A percentile compares a stretch with the other conserved stretches of the same genome.
These are phyloP conservation scores for Setaria viridis DNA, from an alignment of 202 grass and related monocot genomes.

Conservation along the genomic window DNA sequence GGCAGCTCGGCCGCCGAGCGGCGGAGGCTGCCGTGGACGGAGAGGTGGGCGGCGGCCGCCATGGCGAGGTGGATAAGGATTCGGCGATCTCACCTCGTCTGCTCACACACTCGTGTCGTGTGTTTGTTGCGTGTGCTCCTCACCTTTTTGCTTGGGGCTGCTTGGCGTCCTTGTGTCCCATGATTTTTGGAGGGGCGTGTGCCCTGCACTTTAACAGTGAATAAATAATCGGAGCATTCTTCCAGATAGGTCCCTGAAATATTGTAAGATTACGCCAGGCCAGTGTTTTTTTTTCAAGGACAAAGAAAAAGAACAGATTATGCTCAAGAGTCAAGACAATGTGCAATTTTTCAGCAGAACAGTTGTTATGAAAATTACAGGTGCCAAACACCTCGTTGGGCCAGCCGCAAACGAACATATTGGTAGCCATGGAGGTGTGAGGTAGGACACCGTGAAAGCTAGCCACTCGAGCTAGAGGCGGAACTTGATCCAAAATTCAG, in stretches of 20 bases:
- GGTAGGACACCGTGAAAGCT: too few relatives aligned
- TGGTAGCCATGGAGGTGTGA: neutral
- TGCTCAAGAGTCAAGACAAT: neutral
- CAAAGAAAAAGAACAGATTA: neutral
- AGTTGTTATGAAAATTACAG: slow-evolving; percentile 14
- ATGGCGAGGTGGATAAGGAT: slow-evolving; percentile 50
- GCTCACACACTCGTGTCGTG: neutral
- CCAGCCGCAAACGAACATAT: neutral
- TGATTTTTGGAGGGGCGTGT: slow-evolving; percentile 48
- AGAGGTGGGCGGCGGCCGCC: slow-evolving; percentile 59
- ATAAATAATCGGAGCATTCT: slow-evolving; percentile 13
- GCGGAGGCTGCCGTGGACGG: slow-evolving; percentile 44
- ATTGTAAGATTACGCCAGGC: neutral
- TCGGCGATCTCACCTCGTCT: slow-evolving; percentile 3
- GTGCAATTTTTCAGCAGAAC: neutral
- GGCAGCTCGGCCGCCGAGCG: slow-evolving; percentile 36
- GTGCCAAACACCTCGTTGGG: neutral
- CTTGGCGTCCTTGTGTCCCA: neutral
- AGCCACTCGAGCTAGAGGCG: too few relatives aligned
- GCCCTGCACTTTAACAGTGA: slow-evolving; percentile 10
- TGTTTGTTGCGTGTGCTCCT: neutral
- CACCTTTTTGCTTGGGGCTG: slow-evolving; percentile 24
- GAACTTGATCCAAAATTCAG: too few relatives aligned
- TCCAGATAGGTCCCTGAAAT: neutral
- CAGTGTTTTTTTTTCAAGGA: too few relatives aligned